Base-by-base conservation (phyloP, 106 monocot genomes). In the Vanilla planifolia region DNA sequence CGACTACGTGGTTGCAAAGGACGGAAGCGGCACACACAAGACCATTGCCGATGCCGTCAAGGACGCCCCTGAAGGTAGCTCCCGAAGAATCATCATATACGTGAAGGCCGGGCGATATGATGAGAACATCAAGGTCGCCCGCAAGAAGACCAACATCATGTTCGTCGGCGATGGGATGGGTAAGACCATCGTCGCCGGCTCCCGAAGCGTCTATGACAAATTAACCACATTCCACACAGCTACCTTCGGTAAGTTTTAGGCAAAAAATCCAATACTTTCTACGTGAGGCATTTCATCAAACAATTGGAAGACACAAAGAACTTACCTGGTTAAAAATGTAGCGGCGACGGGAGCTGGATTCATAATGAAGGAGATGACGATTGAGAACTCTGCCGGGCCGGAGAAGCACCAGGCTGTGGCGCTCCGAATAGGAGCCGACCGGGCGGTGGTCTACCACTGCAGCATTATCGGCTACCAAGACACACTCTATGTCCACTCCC, bases 371-470 rank as follows among this genome's bases (percentile, higher is more conserved):
- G 90, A 85, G 74, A 85, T 91, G 73, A 79, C 85, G 21, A 74
- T 92, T 21, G 74, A 92, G 82, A 92, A 92, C 72, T 70, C 55
- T 59, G 91, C 91, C 0, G 91, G 86, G 27, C 86, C 91, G 28
- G 61, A 55, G 61, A 86, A 72, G 69, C 79, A 86, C 74, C 86
- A 92, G 63, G 92, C 92, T 0, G 92, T 92, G 33, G 92, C 92
- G 16, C 92, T 92, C 35, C 76, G 83, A 2, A 71, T 92, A 2
- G 85, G 92, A 17, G 79, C 86, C 23, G 86, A 92, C 63, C 92
- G 70, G 11, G 61, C 92, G 2, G 92, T 83, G 25, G 77, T 86
- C 21, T 86, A 85, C 80, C 71, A 71, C 20, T 92, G 86, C 77
- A 83, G 72, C 75, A 67, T 86, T 51, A 77, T 79, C 40, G 86